phyloP scores from a whole-genome alignment of 108 stramenopile species.

The Cylindrotheca fusiformis region DNA sequence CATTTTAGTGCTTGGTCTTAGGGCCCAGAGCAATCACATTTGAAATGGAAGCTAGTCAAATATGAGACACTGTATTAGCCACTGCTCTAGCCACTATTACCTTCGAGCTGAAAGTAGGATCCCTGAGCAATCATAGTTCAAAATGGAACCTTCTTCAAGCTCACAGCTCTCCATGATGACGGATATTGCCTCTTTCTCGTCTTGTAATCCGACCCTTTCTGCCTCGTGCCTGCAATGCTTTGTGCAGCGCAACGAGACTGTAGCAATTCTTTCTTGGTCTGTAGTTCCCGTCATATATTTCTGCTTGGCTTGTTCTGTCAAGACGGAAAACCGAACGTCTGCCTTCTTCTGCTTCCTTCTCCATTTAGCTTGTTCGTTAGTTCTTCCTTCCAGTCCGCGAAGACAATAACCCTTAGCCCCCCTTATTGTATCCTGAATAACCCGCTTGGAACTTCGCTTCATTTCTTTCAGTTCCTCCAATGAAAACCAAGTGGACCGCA shows the following conservation, averaged over 20 bases:
- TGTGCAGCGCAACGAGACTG: neutral
- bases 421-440: neutral
- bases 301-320: neutral
- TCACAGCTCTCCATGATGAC: too few species aligned
- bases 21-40: too few species aligned
- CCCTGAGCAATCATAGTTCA: too few species aligned
- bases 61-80: too few species aligned
- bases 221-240: neutral
- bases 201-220: neutral
- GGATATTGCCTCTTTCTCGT: neutral
- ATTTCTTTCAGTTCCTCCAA: slow-evolving; percentile 18
- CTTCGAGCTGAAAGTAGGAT: too few species aligned
- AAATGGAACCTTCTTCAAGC: too few species aligned
- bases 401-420: neutral
- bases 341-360: neutral
- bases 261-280: neutral
- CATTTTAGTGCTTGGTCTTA: too few species aligned
- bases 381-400: neutral
- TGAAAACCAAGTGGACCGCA: slow-evolving; percentile 9
- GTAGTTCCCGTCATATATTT: neutral
- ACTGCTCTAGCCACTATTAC: too few species aligned
- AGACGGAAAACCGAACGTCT: neutral
- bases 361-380: neutral
- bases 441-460: neutral
- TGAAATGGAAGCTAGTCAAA: too few species aligned